Base-by-base conservation (phyloP, 352 stramenopile genomes). In the Paralagenidium karlingii region DNA sequence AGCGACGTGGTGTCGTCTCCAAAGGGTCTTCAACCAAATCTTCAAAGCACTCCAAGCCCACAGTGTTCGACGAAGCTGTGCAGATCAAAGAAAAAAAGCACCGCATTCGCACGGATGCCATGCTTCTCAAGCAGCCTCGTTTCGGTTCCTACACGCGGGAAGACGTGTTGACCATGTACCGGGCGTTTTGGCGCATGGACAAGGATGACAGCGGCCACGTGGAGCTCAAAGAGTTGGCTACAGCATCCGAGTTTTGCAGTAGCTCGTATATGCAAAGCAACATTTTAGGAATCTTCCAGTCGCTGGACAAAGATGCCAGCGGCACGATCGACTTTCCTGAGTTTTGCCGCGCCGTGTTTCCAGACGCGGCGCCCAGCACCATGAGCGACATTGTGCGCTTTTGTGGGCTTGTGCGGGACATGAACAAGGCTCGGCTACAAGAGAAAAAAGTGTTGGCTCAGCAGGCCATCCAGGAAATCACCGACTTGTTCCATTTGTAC, bases 291-390 rank as follows among this genome's bases (percentile, higher is more conserved):
- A 81, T 89, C 36, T 89, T 89, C 51, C 73, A 56, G 41, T 79
- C 67, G 27, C 68, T 89, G 38, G 75, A 89, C 49, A 51, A 62
- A 27, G 71, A 89, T 45, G 59, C 81, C 13, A 89, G 74, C 45
- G 75, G 75, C 15, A 60, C 74, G 18, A 79, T 89, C 31, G 75
- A 89, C 28, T 51, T 89, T 18, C 47, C 55, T 1, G 75, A 89
- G 38, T 62, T 84, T 4, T 70, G 55, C 13, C 22, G 43, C 1
- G 75, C 70, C 9, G 56, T 89, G 15, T 86, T 89, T 29, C 55
- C 56, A 25, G 67, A 75, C 6, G 63, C 63, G 0, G 16, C 59
- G 3, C 29, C 49, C 13, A 45, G 57, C 1, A 55, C 73, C 7
- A 48, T 80, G 13, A 50, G 60, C 1, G 69, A 84, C 26, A 82